Base-by-base conservation (phyloP, 1,284 basidiomycete species). In the Coniferiporia weirii region DNA sequence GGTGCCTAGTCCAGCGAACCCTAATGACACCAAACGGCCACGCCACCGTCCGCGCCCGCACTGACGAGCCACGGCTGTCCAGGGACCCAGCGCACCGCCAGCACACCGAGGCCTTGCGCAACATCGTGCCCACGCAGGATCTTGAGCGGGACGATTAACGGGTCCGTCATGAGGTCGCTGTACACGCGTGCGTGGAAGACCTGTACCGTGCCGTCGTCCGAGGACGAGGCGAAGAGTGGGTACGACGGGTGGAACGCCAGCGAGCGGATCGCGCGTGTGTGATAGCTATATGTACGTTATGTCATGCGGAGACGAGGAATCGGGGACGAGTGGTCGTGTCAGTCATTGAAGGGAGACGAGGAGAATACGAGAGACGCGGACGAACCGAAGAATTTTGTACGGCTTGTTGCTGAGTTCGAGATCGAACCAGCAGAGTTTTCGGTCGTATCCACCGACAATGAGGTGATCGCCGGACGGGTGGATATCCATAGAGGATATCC, bases 371-470 rank as follows among this genome's bases (percentile, higher is more conserved):
- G 8, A 7, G 38, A 40, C 38, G 38, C 3, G 38, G 38, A 47
- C 63, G 36, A 51, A 93, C 87, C 95, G 85, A 66, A 99, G 77
- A 59, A 97, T 87, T 75, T 97, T 97, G 82, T 95, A 99, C 1
- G 97, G 97, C 71, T 96, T 95, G 66, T 91, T 88, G 67, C 89
- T 91, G 57, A 99, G 83, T 69, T 99, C 97, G 61, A 99, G 78
- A 76, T 99, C 97, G 73, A 99, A 99, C 97, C 97, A 99, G 68
- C 93, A 95, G 15, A 99, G 77, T 73, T 98, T 96, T 66, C 93
- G 89, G 76, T 99, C 97, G 74, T 99, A 99, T 55, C 91, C 91
- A 61, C 97, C 97, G 47, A 99, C 91, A 65, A 99, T 91, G 63
- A 99, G 76, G 76, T 99, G 95, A 69, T 98, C 95, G 45, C 95